Base-by-base conservation (phyloP, 306 rosid species). In the Fragaria iinumae region DNA sequence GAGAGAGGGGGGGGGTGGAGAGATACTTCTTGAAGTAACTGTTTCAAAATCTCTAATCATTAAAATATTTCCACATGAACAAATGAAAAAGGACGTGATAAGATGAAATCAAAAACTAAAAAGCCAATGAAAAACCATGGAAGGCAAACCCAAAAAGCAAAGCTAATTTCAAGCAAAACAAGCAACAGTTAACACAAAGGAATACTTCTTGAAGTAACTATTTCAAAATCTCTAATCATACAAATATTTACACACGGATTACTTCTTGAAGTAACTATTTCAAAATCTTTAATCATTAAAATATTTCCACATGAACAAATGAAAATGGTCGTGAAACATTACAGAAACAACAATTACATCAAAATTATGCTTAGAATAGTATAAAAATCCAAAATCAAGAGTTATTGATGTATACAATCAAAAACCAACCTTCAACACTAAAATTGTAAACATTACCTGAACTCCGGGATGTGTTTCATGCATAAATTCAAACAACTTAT, bases 401-500 rank as follows among this genome's bases (percentile, higher is more conserved):
- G 13, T 11, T 0, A 29, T 20, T 39, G 34, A 74, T 16, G 25
- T 57, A 23, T 43, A 2, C 2, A 74, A 59, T 5, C 20, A 48
- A 44, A 27, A 59, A 27, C 11, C 57, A 59, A 18, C 43, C 20
- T 44, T 4, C 36, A 55, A 69, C 49, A 67, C 50, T 47, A 66
- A 53, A 62, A 50, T 36, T 55, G 69, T 16, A 74, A 57, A 80
- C 78, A 16, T 69, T 74, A 96, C 99, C 97, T 96, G 99, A 82
- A 96, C 99, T 76, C 99, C 99, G 47, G 99, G 99, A 86, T 96
- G 99, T 13, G 96, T 96, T 87, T 96, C 98, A 21, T 96, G 99
- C 99, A 92, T 96, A 79, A 96, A 95, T 82, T 95, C 99, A 59
- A 96, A 96, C 90, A 96, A 85, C 86, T 96, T 96, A 77, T 91